These are phyloP conservation scores for Colletotrichum sansevieriae DNA, from an alignment of 2,329 filamentous ascomycete genomes.

Conservation along the genomic window DNA sequence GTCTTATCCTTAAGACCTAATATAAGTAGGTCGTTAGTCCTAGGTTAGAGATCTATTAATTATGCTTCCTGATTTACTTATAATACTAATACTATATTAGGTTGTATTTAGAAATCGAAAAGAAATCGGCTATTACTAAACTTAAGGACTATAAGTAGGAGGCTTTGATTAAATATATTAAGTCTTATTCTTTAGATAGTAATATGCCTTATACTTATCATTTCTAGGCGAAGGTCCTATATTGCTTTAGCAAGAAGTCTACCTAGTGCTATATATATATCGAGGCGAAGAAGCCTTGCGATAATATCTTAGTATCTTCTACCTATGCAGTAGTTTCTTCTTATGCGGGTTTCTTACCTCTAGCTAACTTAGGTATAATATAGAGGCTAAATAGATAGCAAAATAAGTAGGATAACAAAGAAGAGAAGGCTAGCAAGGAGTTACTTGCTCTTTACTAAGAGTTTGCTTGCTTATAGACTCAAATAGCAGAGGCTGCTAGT, in stretches of 20 bases:
- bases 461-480: too few species aligned
- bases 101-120: too few species aligned
- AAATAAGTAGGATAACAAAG: neutral
- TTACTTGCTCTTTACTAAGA: too few species aligned
- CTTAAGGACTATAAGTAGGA: neutral
- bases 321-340: neutral
- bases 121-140: neutral
- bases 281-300: neutral
- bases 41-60: too few species aligned
- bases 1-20: too few species aligned
- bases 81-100: too few species aligned
- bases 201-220: constrained; percentile 5
- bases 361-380: neutral
- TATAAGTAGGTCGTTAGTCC: too few species aligned
- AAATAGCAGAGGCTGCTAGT: neutral
- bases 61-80: too few species aligned
- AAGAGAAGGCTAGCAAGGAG: neutral
- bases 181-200: neutral
- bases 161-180: neutral
- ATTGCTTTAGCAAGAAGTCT: neutral
- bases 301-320: neutral
- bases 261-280: neutral
- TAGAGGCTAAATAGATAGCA: neutral
- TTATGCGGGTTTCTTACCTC: too few species aligned
- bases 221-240: neutral